Base-by-base conservation (phyloP, 306 rosid genomes). In the Dryas octopetala region DNA sequence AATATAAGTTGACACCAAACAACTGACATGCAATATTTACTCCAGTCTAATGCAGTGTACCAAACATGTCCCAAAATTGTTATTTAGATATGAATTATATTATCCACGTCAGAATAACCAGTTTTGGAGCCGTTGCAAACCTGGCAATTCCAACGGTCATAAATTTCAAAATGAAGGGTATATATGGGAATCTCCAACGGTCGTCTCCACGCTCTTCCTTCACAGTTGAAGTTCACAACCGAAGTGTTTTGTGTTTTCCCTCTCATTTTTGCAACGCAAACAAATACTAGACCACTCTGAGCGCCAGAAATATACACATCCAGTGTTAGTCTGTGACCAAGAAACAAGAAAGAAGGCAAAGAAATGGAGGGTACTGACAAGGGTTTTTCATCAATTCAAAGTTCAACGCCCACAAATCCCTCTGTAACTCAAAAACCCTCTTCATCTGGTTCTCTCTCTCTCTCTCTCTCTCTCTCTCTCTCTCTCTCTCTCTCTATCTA, bases 131-230 rank as follows among this genome's bases (percentile, higher is more conserved):
- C 77, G 68, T 75, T 48, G 60, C 38, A 15, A 19, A 38, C n/a
- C 17, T 10, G 74, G 74, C 68, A 41, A 9, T 43, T 45, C 57
- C 80, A 78, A 79, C 83, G 83, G 86, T 74, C 80, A 15, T 4
- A 83, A 70, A 49, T 9, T 48, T 57, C 48, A 45, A 74, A 78
- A 57, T 74, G 17, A 16, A 4, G 77, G 9, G 8, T 19, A n/a
- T n/a, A 51, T 40, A 45, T 44, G 5, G 0, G 17, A 38, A 58
- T 51, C 41, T 5, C 72, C 80, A 70, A 70, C 80, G 80, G 83
- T 66, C 77, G 28, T 57, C 38, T 69, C 54, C 60, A 45, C 38
- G 59, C 15, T 48, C 26, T 59, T 6, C 63, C 9, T 49, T 44
- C 57, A 4, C 23, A 47, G 38, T 58, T 57, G 16, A 6, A 54